phyloP scores from a whole-genome alignment of 306 rosid species.

The Malus domestica region DNA sequence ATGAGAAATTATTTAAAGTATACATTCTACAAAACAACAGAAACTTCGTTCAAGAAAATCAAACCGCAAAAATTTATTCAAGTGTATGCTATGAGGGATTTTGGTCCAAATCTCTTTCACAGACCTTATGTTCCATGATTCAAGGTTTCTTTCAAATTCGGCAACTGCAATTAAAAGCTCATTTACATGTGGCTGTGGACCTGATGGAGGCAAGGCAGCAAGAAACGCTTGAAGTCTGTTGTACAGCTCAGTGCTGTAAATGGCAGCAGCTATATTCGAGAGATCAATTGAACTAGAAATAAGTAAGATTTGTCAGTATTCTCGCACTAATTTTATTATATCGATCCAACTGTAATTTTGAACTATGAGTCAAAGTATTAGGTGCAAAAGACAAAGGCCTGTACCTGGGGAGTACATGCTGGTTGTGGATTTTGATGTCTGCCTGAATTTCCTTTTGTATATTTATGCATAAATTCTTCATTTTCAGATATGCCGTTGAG shows the following conservation, averaged over 20 bases:
- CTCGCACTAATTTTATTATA: neutral
- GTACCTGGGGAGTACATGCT: constrained; percentile 89
- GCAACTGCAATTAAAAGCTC: constrained; percentile 77
- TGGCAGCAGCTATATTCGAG: constrained; percentile 80
- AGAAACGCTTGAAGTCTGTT: constrained; percentile 76
- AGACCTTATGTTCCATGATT: constrained; percentile 82
- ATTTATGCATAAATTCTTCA: constrained; percentile 69
- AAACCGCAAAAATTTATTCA: neutral
- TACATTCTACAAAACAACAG: neutral
- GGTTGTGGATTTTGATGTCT: constrained; percentile 78
- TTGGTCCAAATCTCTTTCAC: constrained; percentile 11
- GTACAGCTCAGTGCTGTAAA: constrained; percentile 79
- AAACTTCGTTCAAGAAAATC: neutral
- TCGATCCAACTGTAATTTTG: neutral
- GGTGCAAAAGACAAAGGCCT: neutral
- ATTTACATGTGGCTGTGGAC: constrained; percentile 74
- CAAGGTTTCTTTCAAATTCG: constrained; percentile 90
- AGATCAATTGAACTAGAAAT: constrained; percentile 85
- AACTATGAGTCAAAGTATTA: neutral
- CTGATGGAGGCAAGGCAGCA: constrained; percentile 85
- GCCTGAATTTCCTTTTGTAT: constrained; percentile 77
- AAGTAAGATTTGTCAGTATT: constrained; percentile 27
- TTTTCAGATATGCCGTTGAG: constrained; percentile 85
- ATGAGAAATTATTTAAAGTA: constrained; percentile 18
- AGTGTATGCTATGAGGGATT: neutral